Evolutionary conservation across 108 stramenopile species (phyloP), one percentile per base, ranked within the genome.

Genomic region (Poteriospumella lacustris): DNA sequence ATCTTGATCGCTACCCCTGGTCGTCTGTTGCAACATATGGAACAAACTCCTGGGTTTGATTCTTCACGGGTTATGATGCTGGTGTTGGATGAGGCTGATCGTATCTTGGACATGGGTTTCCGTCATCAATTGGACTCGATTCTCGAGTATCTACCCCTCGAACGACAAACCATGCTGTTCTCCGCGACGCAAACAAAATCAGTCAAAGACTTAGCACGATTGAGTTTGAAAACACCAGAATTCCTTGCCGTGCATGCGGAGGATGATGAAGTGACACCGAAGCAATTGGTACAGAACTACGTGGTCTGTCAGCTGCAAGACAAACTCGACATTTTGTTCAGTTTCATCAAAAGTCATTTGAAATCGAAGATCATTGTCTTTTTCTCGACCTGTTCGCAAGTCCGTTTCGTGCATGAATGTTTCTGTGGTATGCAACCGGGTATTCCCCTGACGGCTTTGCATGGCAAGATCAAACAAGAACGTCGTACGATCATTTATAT

Each of bases 31-130:
- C 95, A 96, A 87, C 98, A 99, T 87, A 86, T 97, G 76, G 97
- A 99, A 84, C 94, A 96, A 79, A 97, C 97, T 39, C 92, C 92
- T 0, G 94, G 91, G 26, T 92, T 99, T 69, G 93, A 95, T 81
- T 88, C 90, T 0, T 84, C 86, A 58, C 69, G 85, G n/a, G 75
- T 99, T 12, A 87, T 90, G 77, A 87, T 97, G 67, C 81, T 99
- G 40, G 95, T 99, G 9, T 80, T 99, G 70, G 99, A 99, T 78
- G 99, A 99, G 86, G 96, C 96, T 1, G 99, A 99, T 84, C 85
- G 97, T 38, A 91, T 97, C 58, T 82, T 99, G 59, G 99, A 98
- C 75, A 87, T 97, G 89, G 99, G 97, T n/a, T 99, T 99, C 85
- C 86, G 89, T 43, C 88, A 93, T 62, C 95, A 97, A 81, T 83